Base-by-base conservation (phyloP, 2,329 filamentous ascomycete species). In the Penicillium concentricum region DNA sequence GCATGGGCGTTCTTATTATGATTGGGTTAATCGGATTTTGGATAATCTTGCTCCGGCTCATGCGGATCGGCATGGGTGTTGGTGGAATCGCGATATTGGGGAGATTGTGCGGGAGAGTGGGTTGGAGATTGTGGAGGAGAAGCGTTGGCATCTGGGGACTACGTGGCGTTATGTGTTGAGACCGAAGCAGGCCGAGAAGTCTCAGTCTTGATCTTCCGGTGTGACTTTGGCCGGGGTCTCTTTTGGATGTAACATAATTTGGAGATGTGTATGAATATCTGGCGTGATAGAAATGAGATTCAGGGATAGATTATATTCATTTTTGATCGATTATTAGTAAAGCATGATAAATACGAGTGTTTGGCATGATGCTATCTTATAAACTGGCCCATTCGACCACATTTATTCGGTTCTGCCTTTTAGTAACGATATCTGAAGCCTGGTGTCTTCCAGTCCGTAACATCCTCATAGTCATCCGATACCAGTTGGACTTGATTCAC, bases 371-470 rank as follows among this genome's bases (percentile, higher is more conserved):
- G 6, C 2, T 32, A 32, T 20, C 12, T 32, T 18, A 20, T 10
- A 5, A 32, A 22, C 5, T 16, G 15, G 15, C 1, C 15, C n/a
- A 3, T 16, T 16, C 15, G 15, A 12, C 44, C 18, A 45, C n/a
- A n/a, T 46, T 4, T 5, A 15, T 34, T 8, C 22, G 16, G 7
- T 12, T 3, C 6, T 30, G 38, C 24, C 18, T 24, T 32, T 26
- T 50, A 62, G 28, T 58, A 62, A 28, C 84, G 78, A 69, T 87
- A 87, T 41, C 83, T 78, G 59, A 87, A 87, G 0, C 84, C 84
- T 18, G 78, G 67, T 1, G 78, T 84, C 37, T 84, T 78, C 80
- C 82, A 85, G 63, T 87, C 84, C 2, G 84, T 86, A 2, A 82
- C 69, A 67, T 87, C 83, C 20, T 84, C 82, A 55, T 83, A 82